Conservation (phyloP, 164 flowering plant genomes). For the Paratinospora sagittata region DNA sequence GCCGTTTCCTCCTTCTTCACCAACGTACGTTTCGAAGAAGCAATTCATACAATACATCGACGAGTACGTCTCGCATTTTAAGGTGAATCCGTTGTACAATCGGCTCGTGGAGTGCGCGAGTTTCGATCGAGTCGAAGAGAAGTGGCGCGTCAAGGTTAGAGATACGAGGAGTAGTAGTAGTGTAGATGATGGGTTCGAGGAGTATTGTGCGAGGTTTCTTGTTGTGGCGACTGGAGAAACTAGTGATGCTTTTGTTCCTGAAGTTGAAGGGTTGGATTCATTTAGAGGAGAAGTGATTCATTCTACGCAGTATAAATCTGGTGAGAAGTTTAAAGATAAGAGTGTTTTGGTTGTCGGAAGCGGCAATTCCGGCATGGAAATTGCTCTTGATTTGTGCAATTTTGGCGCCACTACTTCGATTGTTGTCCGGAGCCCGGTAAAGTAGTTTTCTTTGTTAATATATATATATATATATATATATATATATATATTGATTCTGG, state of each 20-base stretch:
- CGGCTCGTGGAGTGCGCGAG: constrained; percentile 36
- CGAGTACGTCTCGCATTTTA: constrained; percentile 38
- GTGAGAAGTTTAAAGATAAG: constrained; percentile 23
- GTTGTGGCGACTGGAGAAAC: constrained; percentile 46
- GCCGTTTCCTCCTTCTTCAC: constrained; percentile 27
- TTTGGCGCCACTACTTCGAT: constrained; percentile 43
- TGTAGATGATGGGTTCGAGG: constrained; percentile 22
- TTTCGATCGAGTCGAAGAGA: constrained; percentile 20
- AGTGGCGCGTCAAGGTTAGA: constrained; percentile 36
- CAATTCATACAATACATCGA: constrained; percentile 48
- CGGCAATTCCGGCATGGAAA: constrained; percentile 80
- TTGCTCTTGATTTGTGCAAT: constrained; percentile 41
- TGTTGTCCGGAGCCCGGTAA: constrained; percentile 51
- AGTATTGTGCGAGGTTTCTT: constrained; percentile 27
- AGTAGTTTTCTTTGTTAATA: no score
- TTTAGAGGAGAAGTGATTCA: constrained; percentile 35
- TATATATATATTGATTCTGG: no score
- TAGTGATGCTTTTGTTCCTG: constrained; percentile 26
- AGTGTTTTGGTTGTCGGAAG: constrained; percentile 57
- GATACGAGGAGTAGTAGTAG: constrained; percentile 10
- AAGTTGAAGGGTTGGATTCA: constrained; percentile 24
- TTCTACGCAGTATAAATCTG: constrained; percentile 39
- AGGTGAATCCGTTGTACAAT: constrained; percentile 34
- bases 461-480: no score
- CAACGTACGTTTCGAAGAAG: constrained; percentile 28